Conservation (phyloP, 192 early-diverging fungal species). For the Coemansia umbellata region DNA sequence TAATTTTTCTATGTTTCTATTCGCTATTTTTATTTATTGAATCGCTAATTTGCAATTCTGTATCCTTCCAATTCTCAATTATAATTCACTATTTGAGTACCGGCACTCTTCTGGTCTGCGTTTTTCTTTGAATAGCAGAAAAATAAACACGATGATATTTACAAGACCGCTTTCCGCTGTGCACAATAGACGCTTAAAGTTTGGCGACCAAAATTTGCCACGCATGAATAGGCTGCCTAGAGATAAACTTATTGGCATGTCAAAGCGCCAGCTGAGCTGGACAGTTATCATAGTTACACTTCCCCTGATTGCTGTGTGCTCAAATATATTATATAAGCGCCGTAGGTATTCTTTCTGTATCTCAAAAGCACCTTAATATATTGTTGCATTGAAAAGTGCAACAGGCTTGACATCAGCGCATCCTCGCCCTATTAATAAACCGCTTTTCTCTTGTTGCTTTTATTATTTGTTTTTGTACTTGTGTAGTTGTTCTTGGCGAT, state of each 20-base stretch:
- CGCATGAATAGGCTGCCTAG: slow-evolving; percentile 28
- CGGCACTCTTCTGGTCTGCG: too few relatives aligned
- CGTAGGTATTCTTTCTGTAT: slow-evolving; percentile 18
- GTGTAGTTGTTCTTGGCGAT: slow-evolving; percentile 40
- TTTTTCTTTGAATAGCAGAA: too few relatives aligned
- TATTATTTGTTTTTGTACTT: too few relatives aligned
- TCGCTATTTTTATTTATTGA: too few relatives aligned
- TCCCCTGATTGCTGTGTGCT: slow-evolving; percentile 33
- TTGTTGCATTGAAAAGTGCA: neutral
- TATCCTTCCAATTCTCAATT: too few relatives aligned
- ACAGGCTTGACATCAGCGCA: too few relatives aligned
- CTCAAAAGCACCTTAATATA: too few relatives aligned
- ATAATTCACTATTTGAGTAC: too few relatives aligned
- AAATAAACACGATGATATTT: slow-evolving; percentile 13
- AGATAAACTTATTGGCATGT: slow-evolving; percentile 35
- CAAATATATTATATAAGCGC: slow-evolving; percentile 44
- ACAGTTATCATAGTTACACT: slow-evolving; percentile 50
- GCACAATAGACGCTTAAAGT: slow-evolving; percentile 12
- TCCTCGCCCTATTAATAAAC: neutral
- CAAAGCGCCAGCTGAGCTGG: slow-evolving; percentile 42
- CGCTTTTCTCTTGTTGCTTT: neutral
- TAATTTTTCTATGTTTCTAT: too few relatives aligned
- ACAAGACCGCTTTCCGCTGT: slow-evolving; percentile 21
- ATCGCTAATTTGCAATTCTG: too few relatives aligned
- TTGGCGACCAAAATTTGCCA: slow-evolving; percentile 38